phyloP scores from a whole-genome alignment of 805 yeast genomes.

The Cyberlindnera sargentensis region DNA sequence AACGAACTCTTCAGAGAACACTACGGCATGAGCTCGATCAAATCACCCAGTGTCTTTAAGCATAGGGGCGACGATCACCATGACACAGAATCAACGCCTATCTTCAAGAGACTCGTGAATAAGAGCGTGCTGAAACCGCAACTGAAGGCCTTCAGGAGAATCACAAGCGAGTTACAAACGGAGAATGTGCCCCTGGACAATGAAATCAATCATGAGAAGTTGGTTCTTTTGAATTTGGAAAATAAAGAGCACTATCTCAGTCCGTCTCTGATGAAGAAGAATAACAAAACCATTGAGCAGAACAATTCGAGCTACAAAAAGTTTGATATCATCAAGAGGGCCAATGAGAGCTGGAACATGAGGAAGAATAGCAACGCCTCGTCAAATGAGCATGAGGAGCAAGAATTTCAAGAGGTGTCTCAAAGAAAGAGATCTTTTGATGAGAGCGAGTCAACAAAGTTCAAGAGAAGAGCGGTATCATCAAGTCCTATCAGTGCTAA shows the following conservation, averaged over 20 bases:
- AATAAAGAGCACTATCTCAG: conserved; percentile 15
- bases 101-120: conserved; percentile 22
- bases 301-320: conserved; percentile 10
- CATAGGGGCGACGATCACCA: conserved; percentile 3
- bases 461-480: conserved; percentile 24
- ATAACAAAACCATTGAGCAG: conserved; percentile 2
- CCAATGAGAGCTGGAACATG: conserved; percentile 24
- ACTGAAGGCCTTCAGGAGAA: conserved; percentile 21
- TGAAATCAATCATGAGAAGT: conserved; percentile 23
- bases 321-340: conserved; percentile 22
- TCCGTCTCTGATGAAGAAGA: conserved; percentile 1
- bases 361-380: conserved; percentile 10
- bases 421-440: conserved; percentile 20
- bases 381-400: conserved; percentile 1
- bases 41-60: conserved; percentile 7
- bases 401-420: conserved; percentile 2
- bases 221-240: conserved; percentile 18
- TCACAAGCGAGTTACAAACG: conserved; percentile 19
- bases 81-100: conserved; percentile 13
- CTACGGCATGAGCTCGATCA: conserved; percentile 5
- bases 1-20: conserved; percentile 10
- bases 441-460: conserved; percentile 3
- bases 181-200: conserved; percentile 21
- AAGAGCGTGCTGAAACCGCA: conserved; percentile 21
- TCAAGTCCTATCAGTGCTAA: conserved; percentile 20